Evolutionary conservation across 106 monocot species (phyloP).

Genomic region (Dactylorhiza incarnata): DNA sequence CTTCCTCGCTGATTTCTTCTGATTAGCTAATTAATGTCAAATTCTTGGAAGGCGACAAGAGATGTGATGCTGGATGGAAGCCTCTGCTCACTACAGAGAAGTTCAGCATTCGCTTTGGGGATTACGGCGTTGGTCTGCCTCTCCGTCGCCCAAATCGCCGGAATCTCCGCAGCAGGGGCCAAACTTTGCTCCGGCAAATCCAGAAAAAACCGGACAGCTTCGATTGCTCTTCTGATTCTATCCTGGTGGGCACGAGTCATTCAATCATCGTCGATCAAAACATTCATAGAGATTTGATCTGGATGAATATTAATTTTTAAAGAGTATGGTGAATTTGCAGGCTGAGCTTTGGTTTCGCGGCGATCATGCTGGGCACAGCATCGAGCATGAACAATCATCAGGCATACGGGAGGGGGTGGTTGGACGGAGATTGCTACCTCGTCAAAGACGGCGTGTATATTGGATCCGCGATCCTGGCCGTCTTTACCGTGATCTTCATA

Average conservation of each 20-base stretch:
- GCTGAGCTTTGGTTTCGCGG: conserved; percentile 48
- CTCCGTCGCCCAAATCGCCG: conserved; percentile 51
- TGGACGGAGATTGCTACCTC: conserved; percentile 73
- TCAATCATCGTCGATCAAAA: too few relatives aligned
- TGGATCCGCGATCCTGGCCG: conserved; percentile 38
- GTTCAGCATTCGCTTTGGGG: conserved; percentile 61
- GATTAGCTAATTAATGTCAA: not conserved
- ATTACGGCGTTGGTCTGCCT: conserved; percentile 55
- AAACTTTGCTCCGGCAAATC: conserved; percentile 8
- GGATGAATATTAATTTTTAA: too few relatives aligned
- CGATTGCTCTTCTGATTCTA: conserved; percentile 28
- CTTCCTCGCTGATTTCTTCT: not conserved
- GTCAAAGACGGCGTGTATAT: conserved; percentile 58
- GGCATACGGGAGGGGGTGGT: conserved; percentile 68
- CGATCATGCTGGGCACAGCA: conserved; percentile 39
- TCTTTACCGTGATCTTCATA: conserved; percentile 15
- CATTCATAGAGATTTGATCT: too few relatives aligned
- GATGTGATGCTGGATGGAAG: conserved; percentile 71
- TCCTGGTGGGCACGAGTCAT: conserved; percentile 46
- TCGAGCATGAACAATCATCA: conserved; percentile 80
- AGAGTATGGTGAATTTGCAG: conserved; percentile 13
- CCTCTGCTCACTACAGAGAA: conserved; percentile 60
- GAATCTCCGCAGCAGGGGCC: conserved; percentile 27
- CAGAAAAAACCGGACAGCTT: conserved; percentile 8
- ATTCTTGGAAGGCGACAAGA: conserved; percentile 11